Conservation (phyloP, 2,329 filamentous ascomycete species). For the Pseudogymnoascus sp. region DNA sequence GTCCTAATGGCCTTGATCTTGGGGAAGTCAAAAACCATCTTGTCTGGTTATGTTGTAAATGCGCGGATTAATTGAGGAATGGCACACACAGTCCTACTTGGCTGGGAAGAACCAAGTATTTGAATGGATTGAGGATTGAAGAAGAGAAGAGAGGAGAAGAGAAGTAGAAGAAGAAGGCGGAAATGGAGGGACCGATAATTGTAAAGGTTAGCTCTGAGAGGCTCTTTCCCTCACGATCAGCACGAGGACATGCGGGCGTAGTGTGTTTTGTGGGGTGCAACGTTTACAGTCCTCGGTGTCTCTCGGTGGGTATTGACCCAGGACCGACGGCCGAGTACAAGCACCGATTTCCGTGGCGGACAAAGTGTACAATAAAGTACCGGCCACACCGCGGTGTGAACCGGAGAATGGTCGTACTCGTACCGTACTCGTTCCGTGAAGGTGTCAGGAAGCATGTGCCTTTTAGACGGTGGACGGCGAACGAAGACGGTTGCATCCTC, state of each 20-base stretch:
- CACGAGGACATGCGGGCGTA: neutral
- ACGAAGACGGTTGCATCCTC: too few species aligned
- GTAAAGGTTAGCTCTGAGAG: neutral
- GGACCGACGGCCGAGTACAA: neutral
- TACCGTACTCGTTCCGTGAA: neutral
- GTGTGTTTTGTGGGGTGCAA: neutral
- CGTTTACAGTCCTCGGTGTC: neutral
- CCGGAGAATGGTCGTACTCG: neutral
- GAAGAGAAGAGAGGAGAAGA: constrained; percentile 10
- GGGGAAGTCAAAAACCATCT: constrained; percentile 41
- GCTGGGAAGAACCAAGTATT: constrained; percentile 17
- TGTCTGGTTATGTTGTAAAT: neutral
- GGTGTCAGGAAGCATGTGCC: neutral
- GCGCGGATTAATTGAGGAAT: neutral
- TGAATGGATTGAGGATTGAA: constrained; percentile 20
- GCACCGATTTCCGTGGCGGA: neutral
- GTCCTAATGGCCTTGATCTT: constrained; percentile 68
- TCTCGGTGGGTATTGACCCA: neutral
- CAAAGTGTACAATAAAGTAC: neutral
- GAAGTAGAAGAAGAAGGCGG: constrained; percentile 9
- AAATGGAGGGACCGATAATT: constrained; percentile 27
- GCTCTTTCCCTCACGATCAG: neutral
- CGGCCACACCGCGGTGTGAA: neutral
- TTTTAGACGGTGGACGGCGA: neutral
- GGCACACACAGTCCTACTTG: constrained; percentile 25